Evolutionary conservation across 2,329 filamentous ascomycete genomes (phyloP), one percentile per base, ranked within the genome.

Genomic region (Trichophyton simii): DNA sequence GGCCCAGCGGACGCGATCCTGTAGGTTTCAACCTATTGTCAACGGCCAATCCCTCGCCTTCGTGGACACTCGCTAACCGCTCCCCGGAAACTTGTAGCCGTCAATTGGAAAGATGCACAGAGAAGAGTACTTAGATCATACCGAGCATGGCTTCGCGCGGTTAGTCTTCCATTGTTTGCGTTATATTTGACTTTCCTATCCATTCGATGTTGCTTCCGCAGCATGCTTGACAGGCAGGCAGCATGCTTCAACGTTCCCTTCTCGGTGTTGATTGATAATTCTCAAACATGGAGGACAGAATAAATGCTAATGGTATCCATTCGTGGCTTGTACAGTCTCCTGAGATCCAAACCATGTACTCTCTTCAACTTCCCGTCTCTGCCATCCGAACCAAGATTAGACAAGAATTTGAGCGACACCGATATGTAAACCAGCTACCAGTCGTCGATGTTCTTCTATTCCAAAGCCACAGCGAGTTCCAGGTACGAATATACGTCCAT

Each of bases 311-410:
- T 55, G 6, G 15, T 38, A 61, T 59, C 9, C 31, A 3, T 28
- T 31, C 58, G 5, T 50, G 42, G 58, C 65, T 68, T 62, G 70
- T 63, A 64, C 73, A 99, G 94, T 91, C 91, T 46, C 92, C 94
- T 64, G 91, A 97, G 75, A 92, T 99, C 72, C 94, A 97, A 77
- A 88, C 85, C 65, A 96, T 97, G 90, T 99, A 99, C 84, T 88
- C 88, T 65, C 80, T 99, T 71, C 89, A 89, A 73, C 84, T 95
- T 72, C 91, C 92, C 60, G 86, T 96, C 60, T 88, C 92, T 46
- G 82, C 83, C 65, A 86, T 99, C 73, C 88, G 94, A 69, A 95
- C 92, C 63, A 92, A 95, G 79, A 88, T 97, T 75, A 85, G 94
- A 74, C 88, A 97, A 78, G 91, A 99, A 74, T 99, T 96, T 74